Evolutionary conservation across 495 filamentous ascomycete genomes (phyloP).

Genomic region (Pyronema domesticum): DNA sequence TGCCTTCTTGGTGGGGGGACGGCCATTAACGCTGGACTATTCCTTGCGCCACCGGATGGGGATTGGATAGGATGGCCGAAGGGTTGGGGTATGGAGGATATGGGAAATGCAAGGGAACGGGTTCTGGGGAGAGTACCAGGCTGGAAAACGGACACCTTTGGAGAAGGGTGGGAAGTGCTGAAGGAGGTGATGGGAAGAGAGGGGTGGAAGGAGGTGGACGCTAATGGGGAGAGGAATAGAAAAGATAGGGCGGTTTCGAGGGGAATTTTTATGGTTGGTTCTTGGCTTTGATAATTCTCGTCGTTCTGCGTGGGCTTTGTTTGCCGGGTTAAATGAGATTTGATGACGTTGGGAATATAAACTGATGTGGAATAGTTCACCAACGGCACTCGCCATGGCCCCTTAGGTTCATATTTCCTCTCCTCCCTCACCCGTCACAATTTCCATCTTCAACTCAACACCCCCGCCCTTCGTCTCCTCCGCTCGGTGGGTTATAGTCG

Average conservation of each 20-base stretch:
- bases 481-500: slow-evolving; percentile 42
- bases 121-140: slow-evolving; percentile 52
- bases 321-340: too few relatives aligned
- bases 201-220: slow-evolving; percentile 45
- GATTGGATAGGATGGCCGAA: slow-evolving; percentile 62
- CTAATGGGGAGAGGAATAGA: slow-evolving; percentile 40
- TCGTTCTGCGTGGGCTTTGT: too few relatives aligned
- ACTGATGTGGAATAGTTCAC: slow-evolving; percentile 26
- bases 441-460: slow-evolving; percentile 49
- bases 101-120: slow-evolving; percentile 37
- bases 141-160: slow-evolving; percentile 49
- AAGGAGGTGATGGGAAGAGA: slow-evolving; percentile 33
- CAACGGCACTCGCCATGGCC: slow-evolving; percentile 49
- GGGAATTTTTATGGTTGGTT: slow-evolving; percentile 40
- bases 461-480: slow-evolving; percentile 47
- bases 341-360: not conserved
- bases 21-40: slow-evolving; percentile 48
- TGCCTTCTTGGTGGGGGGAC: slow-evolving; percentile 63
- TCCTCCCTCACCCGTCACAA: slow-evolving; percentile 40
- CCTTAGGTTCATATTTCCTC: slow-evolving; percentile 54
- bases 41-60: slow-evolving; percentile 33
- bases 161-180: slow-evolving; percentile 46
- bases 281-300: too few relatives aligned
- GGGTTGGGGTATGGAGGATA: slow-evolving; percentile 51
- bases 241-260: slow-evolving; percentile 52